Percentiles rank a stretch among this genome's conserved stretches.
Conservation (phyloP, 352 stramenopile species). For the Globisporangium radiosum region DNA sequence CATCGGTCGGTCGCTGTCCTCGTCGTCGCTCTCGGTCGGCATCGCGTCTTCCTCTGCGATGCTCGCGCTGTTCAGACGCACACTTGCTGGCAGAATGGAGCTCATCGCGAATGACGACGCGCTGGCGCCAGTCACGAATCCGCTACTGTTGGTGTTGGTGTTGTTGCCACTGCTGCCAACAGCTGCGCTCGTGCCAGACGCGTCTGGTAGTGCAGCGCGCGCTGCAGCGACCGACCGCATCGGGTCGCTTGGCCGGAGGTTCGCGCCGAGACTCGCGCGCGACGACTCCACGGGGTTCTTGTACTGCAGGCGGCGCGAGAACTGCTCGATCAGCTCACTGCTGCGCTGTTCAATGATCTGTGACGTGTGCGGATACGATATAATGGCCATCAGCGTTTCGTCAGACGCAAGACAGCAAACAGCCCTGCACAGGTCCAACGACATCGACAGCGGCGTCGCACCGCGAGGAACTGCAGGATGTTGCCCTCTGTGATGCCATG, state of each 20-base stretch:
- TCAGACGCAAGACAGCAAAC: no score
- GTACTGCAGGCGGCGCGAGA: slow-evolving; percentile 57
- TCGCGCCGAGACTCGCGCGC: slow-evolving; percentile 49
- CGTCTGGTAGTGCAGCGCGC: slow-evolving; percentile 37
- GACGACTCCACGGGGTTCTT: slow-evolving; percentile 55
- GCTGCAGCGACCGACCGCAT: slow-evolving; percentile 44
- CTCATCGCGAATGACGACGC: slow-evolving; percentile 10
- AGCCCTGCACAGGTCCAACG: no score
- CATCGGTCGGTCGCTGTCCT: slow-evolving; percentile 56
- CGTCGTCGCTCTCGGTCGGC: slow-evolving; percentile 48
- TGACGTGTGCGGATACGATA: background rate
- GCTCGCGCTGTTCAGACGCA: slow-evolving; percentile 13
- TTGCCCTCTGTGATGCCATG: slow-evolving; percentile 79
- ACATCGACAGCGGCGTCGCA: slow-evolving; percentile 10
- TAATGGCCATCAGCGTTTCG: no score
- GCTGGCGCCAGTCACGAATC: background rate
- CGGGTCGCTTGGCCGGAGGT: slow-evolving; percentile 62
- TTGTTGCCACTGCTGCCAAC: slow-evolving; percentile 3
- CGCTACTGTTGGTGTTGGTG: background rate
- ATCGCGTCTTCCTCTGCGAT: slow-evolving; percentile 44
- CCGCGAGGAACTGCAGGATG: slow-evolving; percentile 75
- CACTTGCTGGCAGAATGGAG: slow-evolving; percentile 4
- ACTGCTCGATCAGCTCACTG: slow-evolving; percentile 76
- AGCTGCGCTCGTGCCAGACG: background rate
- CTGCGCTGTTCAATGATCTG: slow-evolving; percentile 81